A percentile compares a stretch with the other conserved stretches of the same genome.
phyloP scores from a whole-genome alignment of 805 yeast genomes.

The Tanozyma kutaoensis region DNA sequence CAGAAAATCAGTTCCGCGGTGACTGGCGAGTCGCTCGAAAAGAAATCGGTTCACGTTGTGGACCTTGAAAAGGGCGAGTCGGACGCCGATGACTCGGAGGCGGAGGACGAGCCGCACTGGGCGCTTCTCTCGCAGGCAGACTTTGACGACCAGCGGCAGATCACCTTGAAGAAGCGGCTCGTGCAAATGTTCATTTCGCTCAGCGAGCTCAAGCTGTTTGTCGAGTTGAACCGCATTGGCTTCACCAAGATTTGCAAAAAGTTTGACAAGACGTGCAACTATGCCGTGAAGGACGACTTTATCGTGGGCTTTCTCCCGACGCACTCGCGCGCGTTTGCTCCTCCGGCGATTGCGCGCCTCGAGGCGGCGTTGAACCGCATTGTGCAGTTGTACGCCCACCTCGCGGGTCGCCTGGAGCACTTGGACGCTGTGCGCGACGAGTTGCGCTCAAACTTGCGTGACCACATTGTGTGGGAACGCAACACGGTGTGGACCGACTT shows the following conservation, averaged over 20 bases:
- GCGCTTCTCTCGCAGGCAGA: constrained; percentile 1
- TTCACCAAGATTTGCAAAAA: constrained; percentile 83
- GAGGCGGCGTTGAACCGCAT: constrained; percentile 41
- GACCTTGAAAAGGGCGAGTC: no score
- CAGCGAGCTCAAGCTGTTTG: constrained; percentile 71
- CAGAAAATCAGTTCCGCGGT: no score
- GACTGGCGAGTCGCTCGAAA: no score
- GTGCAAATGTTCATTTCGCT: constrained; percentile 57
- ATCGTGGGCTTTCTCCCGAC: constrained; percentile 28
- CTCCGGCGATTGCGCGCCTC: constrained; percentile 18
- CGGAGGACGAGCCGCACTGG: no score
- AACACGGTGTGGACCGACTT: constrained; percentile 97
- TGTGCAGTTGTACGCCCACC: constrained; percentile 37
- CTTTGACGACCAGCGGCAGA: constrained; percentile 24
- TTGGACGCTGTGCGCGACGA: constrained; percentile 29
- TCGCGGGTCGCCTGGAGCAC: constrained; percentile 21
- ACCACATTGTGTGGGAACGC: constrained; percentile 94
- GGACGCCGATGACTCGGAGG: no score
- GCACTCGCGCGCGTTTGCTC: constrained; percentile 44
- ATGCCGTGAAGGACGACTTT: constrained; percentile 47
- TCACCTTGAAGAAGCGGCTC: constrained; percentile 56
- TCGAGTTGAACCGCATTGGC: constrained; percentile 80
- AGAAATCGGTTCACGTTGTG: no score
- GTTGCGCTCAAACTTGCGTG: constrained; percentile 50
- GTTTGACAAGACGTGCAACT: constrained; percentile 72